Conservation (phyloP, 192 early-diverging fungal genomes). For the Spizellomyces punctatus region DNA sequence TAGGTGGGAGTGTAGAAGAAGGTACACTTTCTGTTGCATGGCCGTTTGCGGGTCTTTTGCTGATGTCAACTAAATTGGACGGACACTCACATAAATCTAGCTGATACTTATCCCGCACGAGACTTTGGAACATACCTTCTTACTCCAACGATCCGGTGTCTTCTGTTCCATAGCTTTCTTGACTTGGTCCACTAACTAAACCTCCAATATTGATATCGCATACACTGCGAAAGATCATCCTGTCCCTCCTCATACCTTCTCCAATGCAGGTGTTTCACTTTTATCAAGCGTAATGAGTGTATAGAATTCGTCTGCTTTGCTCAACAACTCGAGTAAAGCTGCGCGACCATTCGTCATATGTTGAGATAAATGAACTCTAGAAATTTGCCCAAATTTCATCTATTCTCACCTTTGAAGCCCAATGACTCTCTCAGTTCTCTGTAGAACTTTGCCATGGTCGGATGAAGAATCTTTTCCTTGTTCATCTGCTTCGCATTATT, state of each 20-base stretch:
- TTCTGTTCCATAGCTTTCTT: constrained; percentile 56
- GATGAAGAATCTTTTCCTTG: constrained; percentile 87
- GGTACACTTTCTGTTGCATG: constrained; percentile 47
- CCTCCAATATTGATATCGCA: not conserved
- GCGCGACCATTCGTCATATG: constrained; percentile 5
- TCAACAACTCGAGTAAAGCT: constrained; percentile 76
- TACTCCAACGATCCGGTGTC: constrained; percentile 64
- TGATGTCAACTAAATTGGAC: not conserved
- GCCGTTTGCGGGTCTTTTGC: constrained; percentile 46
- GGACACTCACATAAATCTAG: no score
- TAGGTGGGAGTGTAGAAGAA: constrained; percentile 85
- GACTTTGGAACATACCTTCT: constrained; percentile 37
- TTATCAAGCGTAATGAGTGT: constrained; percentile 24
- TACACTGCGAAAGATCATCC: not conserved
- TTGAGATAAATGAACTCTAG: not conserved
- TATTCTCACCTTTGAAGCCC: constrained; percentile 36
- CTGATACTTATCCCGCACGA: no score
- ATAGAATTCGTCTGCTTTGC: constrained; percentile 73
- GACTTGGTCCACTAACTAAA: constrained; percentile 36
- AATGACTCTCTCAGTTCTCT: constrained; percentile 83
- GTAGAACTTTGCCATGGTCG: constrained; percentile 90
- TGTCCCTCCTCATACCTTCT: constrained; percentile 1
- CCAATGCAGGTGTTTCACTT: constrained; percentile 40
- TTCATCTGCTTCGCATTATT: constrained; percentile 83
- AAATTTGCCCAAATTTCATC: not conserved